Conservation (phyloP, 768 basidiomycete species). For the Kwoniella sp. region DNA sequence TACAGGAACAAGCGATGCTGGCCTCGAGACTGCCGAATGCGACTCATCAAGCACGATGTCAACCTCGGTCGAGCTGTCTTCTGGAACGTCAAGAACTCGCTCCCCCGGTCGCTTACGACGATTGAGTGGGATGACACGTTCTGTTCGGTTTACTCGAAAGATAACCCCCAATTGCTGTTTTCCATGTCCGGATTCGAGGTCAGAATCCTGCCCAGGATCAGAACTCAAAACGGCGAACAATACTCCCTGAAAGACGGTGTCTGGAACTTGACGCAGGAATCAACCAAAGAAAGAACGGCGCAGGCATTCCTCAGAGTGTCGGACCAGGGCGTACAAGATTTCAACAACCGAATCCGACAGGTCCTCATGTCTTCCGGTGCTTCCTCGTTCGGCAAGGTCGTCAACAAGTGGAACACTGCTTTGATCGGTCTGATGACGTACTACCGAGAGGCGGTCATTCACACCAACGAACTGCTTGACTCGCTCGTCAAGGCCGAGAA, state of each 20-base stretch:
- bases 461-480: constrained; percentile 94
- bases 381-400: constrained; percentile 98
- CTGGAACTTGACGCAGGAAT: constrained; percentile 96
- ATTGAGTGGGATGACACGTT: constrained; percentile 99
- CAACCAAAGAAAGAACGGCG: constrained; percentile 94
- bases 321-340: constrained; percentile 94
- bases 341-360: constrained; percentile 91
- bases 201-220: constrained; percentile 92
- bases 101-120: constrained; percentile 92
- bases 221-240: constrained; percentile 93
- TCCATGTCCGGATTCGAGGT: constrained; percentile 99
- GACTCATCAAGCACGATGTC: constrained; percentile 98
- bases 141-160: constrained; percentile 93
- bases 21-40: constrained; percentile 99
- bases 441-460: constrained; percentile 95
- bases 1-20: constrained; percentile 99
- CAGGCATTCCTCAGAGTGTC: constrained; percentile 98
- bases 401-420: constrained; percentile 58
- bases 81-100: constrained; percentile 98
- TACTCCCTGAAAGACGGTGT: constrained; percentile 95
- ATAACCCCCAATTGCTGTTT: constrained; percentile 96
- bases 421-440: constrained; percentile 77
- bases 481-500: constrained; percentile 97
- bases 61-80: constrained; percentile 97
- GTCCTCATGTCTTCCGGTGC: constrained; percentile 98